Conservation (phyloP, 768 basidiomycete species). For the Leccinum obscurum region DNA sequence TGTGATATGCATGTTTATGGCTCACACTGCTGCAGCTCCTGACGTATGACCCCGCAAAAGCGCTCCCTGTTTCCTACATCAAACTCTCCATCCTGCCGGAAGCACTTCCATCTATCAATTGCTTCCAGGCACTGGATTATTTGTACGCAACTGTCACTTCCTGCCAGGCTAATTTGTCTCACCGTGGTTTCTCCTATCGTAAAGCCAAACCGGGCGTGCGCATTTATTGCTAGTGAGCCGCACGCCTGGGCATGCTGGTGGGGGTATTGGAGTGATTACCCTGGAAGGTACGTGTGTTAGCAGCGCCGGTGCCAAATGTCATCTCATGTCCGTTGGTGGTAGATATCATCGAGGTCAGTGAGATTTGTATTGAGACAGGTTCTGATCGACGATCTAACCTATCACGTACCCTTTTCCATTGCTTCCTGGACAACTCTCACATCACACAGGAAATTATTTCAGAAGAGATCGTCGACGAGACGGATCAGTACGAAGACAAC, state of each 20-base stretch:
- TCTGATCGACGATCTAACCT: neutral
- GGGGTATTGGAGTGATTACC: slow-evolving; percentile 89
- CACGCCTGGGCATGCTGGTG: slow-evolving; percentile 80
- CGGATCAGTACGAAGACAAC: slow-evolving; percentile 88
- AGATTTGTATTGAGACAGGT: neutral
- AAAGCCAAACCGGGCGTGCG: slow-evolving; percentile 93
- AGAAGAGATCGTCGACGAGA: slow-evolving; percentile 96
- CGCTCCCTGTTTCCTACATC: slow-evolving; percentile 72
- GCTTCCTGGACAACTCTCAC: slow-evolving; percentile 11
- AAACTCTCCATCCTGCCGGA: slow-evolving; percentile 85
- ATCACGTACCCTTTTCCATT: neutral
- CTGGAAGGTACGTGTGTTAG: slow-evolving; percentile 59
- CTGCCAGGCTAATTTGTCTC: neutral
- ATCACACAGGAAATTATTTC: slow-evolving; percentile 81
- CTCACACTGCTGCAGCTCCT: slow-evolving; percentile 55
- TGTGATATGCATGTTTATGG: slow-evolving; percentile 6
- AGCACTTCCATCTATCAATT: slow-evolving; percentile 84
- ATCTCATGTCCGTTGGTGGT: neutral
- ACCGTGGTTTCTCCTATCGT: slow-evolving; percentile 44
- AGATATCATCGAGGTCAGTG: slow-evolving; percentile 73
- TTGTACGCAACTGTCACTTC: slow-evolving; percentile 49
- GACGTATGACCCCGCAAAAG: slow-evolving; percentile 83
- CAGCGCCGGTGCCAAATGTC: neutral
- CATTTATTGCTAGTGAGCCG: slow-evolving; percentile 85
- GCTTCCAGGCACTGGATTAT: slow-evolving; percentile 93